Evolutionary conservation across 371 early-diverging fungal species (phyloP).

Genomic region (Thermomucor indicae-seudaticae): DNA sequence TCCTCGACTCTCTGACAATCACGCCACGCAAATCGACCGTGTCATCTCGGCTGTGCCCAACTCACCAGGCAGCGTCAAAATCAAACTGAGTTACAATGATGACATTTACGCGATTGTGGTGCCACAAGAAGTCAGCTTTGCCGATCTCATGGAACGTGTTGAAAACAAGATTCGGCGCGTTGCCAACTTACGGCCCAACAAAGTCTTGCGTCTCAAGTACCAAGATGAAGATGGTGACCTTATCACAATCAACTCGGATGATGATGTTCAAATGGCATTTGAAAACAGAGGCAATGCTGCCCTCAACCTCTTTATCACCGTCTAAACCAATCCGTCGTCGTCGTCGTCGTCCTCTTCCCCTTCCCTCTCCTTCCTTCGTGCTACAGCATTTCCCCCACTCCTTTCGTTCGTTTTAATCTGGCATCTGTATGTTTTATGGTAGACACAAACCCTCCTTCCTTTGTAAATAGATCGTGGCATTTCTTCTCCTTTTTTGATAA

Average conservation of each 20-base stretch:
- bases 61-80: slow-evolving; percentile 50
- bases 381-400: too few species aligned
- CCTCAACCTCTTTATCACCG: slow-evolving; percentile 42
- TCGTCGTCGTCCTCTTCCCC: too few species aligned
- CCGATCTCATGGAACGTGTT: slow-evolving; percentile 74
- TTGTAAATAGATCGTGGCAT: too few species aligned
- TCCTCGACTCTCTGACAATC: slow-evolving; percentile 15
- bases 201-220: slow-evolving; percentile 73
- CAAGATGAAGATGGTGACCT: slow-evolving; percentile 91
- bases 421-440: too few species aligned
- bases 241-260: slow-evolving; percentile 83
- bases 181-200: slow-evolving; percentile 47
- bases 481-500: too few species aligned
- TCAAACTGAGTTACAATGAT: slow-evolving; percentile 82
- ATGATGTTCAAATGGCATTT: slow-evolving; percentile 91
- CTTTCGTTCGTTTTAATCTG: too few species aligned
- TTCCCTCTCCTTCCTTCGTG: too few species aligned
- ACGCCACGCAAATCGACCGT: slow-evolving; percentile 6
- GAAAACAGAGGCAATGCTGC: slow-evolving; percentile 59
- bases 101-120: slow-evolving; percentile 86
- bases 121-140: slow-evolving; percentile 63
- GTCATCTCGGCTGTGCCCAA: background rate
- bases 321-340: too few species aligned
- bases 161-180: slow-evolving; percentile 87
- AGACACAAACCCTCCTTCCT: too few species aligned